Evolutionary conservation across 495 filamentous ascomycete species (phyloP).

Genomic region (Cudoniella acicularis): DNA sequence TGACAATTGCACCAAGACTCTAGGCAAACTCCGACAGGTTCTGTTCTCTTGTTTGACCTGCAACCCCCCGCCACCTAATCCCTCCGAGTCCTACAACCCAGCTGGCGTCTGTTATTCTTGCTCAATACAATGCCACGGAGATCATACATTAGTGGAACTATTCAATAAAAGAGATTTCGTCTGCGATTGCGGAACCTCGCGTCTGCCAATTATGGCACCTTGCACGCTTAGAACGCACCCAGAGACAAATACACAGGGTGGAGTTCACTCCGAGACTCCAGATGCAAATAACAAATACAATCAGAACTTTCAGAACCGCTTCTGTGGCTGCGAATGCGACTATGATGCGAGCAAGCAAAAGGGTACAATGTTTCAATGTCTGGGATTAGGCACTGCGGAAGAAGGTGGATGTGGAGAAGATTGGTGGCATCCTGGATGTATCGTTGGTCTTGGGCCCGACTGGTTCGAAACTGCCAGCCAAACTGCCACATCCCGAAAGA

Average conservation of each 20-base stretch:
- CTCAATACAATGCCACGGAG: slow-evolving; percentile 93
- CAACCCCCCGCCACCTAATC: slow-evolving; percentile 67
- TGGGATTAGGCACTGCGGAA: slow-evolving; percentile 62
- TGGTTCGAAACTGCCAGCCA: slow-evolving; percentile 50
- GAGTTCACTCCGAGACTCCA: slow-evolving; percentile 68
- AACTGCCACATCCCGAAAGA: slow-evolving; percentile 26
- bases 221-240: slow-evolving; percentile 77
- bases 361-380: slow-evolving; percentile 98
- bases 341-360: slow-evolving; percentile 85
- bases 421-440: slow-evolving; percentile 97
- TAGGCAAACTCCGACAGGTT: slow-evolving; percentile 80
- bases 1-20: slow-evolving; percentile 81
- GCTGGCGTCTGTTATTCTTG: slow-evolving; percentile 95
- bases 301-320: slow-evolving; percentile 88
- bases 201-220: slow-evolving; percentile 61
- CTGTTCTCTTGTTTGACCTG: slow-evolving; percentile 92
- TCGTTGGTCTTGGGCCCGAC: slow-evolving; percentile 70
- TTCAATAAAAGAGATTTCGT: slow-evolving; percentile 94
- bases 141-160: slow-evolving; percentile 91
- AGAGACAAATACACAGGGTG: slow-evolving; percentile 68
- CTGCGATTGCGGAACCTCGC: slow-evolving; percentile 93
- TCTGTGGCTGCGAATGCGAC: slow-evolving; percentile 83
- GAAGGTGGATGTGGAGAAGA: slow-evolving; percentile 93
- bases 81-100: slow-evolving; percentile 59
- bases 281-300: slow-evolving; percentile 81